phyloP scores from a whole-genome alignment of 805 yeast species.

The Suhomyces faveliae region DNA sequence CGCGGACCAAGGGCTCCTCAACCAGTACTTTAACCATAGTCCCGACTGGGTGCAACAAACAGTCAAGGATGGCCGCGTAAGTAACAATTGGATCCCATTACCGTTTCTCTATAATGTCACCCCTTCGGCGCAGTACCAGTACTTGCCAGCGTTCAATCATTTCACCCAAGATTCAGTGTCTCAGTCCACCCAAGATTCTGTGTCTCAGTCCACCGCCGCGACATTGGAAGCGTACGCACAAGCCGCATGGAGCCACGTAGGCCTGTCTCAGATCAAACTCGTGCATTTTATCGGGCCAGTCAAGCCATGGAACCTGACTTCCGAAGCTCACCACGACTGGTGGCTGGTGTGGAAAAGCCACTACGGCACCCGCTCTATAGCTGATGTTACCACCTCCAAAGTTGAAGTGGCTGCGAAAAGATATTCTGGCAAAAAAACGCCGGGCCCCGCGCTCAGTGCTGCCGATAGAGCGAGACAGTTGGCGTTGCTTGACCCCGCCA shows the following conservation, averaged over 20 bases:
- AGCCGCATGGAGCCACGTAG: conserved; percentile 19
- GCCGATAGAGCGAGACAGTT: not conserved
- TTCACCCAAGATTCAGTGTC: conserved; percentile 27
- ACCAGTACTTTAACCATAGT: conserved; percentile 59
- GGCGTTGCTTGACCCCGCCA: conserved; percentile 29
- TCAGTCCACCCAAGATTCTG: not conserved
- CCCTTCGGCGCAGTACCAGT: conserved; percentile 59
- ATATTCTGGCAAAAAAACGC: too few relatives aligned
- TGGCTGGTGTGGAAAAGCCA: conserved; percentile 38
- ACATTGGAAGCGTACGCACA: conserved; percentile 15
- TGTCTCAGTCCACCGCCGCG: not conserved
- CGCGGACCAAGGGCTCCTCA: conserved; percentile 88
- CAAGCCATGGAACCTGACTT: conserved; percentile 53
- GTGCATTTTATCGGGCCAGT: conserved; percentile 66
- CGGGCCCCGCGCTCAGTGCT: too few relatives aligned
- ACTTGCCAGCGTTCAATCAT: conserved; percentile 63
- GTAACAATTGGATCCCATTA: conserved; percentile 59
- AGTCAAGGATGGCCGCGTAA: not conserved
- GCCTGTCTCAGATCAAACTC: conserved; percentile 40
- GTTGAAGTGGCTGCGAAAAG: not conserved
- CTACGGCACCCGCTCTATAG: conserved; percentile 25
- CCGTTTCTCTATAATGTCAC: conserved; percentile 89
- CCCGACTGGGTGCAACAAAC: conserved; percentile 38
- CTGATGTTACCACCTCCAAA: conserved; percentile 13
- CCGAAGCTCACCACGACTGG: conserved; percentile 31